These are phyloP conservation scores for Nitzschia palea DNA, from an alignment of 108 stramenopile species.

Conservation along the genomic window DNA sequence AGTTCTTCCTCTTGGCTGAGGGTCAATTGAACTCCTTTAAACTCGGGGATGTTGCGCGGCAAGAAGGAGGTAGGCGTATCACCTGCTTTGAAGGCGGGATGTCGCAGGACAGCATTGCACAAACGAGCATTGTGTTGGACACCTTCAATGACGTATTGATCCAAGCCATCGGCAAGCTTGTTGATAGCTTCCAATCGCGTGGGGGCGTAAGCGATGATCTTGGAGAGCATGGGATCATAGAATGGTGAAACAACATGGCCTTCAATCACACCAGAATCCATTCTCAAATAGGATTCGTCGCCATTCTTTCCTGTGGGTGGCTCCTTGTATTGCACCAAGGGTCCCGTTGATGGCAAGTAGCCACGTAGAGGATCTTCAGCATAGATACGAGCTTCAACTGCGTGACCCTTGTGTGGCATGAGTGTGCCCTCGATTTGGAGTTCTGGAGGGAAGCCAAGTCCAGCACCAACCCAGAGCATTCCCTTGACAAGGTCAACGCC, in stretches of 20 bases:
- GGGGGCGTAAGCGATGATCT: conserved; percentile 78
- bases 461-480: conserved; percentile 89
- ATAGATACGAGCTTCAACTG: conserved; percentile 93
- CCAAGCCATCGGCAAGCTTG: conserved; percentile 72
- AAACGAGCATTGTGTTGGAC: conserved; percentile 88
- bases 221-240: conserved; percentile 98
- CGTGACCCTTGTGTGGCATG: conserved; percentile 68
- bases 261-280: conserved; percentile 84
- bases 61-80: conserved; percentile 93
- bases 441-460: conserved; percentile 51
- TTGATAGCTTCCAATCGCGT: conserved; percentile 71
- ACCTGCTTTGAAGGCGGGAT: conserved; percentile 74
- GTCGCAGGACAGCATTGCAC: conserved; percentile 49
- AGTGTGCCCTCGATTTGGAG: conserved; percentile 40
- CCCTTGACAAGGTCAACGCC: conserved; percentile 88
- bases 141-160: conserved; percentile 91
- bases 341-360: conserved; percentile 92
- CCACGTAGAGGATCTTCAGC: conserved; percentile 96
- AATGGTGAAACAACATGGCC: conserved; percentile 79
- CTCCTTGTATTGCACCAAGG: conserved; percentile 66
- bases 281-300: conserved; percentile 18
- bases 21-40: conserved; percentile 69
- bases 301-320: conserved; percentile 27
- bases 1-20: conserved; percentile 52
- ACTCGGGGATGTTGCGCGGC: conserved; percentile 88